Conservation (phyloP, 1,139 yeast genomes). For the Eremothecium coryli region DNA sequence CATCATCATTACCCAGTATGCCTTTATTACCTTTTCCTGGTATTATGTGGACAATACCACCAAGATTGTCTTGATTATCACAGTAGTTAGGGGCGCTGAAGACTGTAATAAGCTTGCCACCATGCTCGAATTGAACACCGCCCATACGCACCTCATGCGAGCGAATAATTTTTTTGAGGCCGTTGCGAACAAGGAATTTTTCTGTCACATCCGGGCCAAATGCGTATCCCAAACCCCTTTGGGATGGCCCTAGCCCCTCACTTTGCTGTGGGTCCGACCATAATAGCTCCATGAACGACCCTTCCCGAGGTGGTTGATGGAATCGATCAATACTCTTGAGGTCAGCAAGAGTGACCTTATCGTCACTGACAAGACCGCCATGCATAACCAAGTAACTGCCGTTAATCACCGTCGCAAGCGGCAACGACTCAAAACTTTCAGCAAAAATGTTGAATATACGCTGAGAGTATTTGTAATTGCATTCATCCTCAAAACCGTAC, state of each 20-base stretch:
- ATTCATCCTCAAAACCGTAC: slow-evolving; percentile 94
- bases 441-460: slow-evolving; percentile 78
- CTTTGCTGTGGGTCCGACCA: slow-evolving; percentile 94
- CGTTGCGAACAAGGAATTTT: slow-evolving; percentile 61
- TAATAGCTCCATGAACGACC: slow-evolving; percentile 88
- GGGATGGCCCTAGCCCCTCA: slow-evolving; percentile 76
- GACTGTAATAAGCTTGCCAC: slow-evolving; percentile 78
- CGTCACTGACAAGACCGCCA: slow-evolving; percentile 87
- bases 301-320: slow-evolving; percentile 82
- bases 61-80: slow-evolving; percentile 82
- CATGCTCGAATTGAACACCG: slow-evolving; percentile 83
- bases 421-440: slow-evolving; percentile 78
- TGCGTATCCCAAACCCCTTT: slow-evolving; percentile 91
- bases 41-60: slow-evolving; percentile 68
- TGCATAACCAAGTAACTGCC: slow-evolving; percentile 78
- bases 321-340: slow-evolving; percentile 63
- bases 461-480: slow-evolving; percentile 80
- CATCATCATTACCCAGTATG: slow-evolving; percentile 40
- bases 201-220: slow-evolving; percentile 95
- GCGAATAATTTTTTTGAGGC: slow-evolving; percentile 70
- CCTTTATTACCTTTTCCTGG: slow-evolving; percentile 27
- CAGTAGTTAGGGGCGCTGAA: slow-evolving; percentile 97
- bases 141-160: slow-evolving; percentile 93
- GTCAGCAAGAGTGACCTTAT: slow-evolving; percentile 61
- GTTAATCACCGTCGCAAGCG: slow-evolving; percentile 77